Base-by-base conservation (phyloP, 2,329 filamentous ascomycete species). In the Colletotrichum falcatum region DNA sequence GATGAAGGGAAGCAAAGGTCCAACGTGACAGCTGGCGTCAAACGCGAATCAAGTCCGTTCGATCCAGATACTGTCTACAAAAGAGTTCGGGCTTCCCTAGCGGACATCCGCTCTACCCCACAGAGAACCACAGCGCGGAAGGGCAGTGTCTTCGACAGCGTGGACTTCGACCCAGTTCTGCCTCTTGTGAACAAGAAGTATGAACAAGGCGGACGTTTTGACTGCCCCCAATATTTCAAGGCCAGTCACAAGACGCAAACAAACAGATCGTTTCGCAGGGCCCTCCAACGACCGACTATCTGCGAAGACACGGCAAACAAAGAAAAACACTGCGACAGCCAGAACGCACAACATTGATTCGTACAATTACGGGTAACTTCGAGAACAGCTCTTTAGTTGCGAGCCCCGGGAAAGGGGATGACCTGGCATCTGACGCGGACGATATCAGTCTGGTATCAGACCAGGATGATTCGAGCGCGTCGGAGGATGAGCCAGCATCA, bases 41-140 rank as follows among this genome's bases (percentile, higher is more conserved):
- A 90, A 75, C 80, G 88, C 68, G 83, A 86, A 18, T 81, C 84
- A 1, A 90, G 88, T 72, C 88, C 88, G 0, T 89, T 90, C 71
- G 86, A 87, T 58, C 84, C 86, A 3, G 83, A 88, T 70, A 87
- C 86, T 0, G 87, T 90, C 1, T 90, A 86, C 76, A 90, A 90
- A 76, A 83, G 86, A 49, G 84, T 90, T 12, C 80, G 83, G 39
- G 86, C 87, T 3, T 86, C 86, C 16, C 74, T 87, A 35, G 76
- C 56, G 64, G 59, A 77, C 75, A 69, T 58, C 61, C 70, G 49
- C 65, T 74, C 70, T 51, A 66, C 46, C 72, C 66, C 65, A 72
- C 75, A 59, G 37, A 63, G 75, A 23, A 73, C 68, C 28, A 70
- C 74, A 4, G 75, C 73, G 26, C 80, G 82, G 11, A 83, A 83